A percentile compares a stretch with the other conserved stretches of the same genome.
Conservation (phyloP, 768 basidiomycete species). For the Thelephora aurantiotincta region DNA sequence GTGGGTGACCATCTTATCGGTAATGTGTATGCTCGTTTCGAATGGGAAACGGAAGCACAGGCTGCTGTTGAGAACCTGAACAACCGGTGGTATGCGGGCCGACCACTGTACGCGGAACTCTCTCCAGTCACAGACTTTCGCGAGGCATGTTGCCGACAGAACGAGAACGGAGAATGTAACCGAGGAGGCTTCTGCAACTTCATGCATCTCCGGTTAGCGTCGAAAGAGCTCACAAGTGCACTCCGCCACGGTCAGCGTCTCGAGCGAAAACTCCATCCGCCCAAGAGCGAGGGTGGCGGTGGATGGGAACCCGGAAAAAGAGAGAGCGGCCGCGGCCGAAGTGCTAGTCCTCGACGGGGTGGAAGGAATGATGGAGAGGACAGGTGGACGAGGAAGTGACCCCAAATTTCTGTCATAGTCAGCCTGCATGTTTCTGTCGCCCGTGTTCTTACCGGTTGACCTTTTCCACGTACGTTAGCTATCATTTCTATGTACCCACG, state of each 20-base stretch:
- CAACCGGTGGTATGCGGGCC: slow-evolving; percentile 95
- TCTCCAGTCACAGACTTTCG: slow-evolving; percentile 98
- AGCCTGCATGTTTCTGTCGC: background rate
- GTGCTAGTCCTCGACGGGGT: slow-evolving; percentile 61
- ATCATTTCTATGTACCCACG: no score
- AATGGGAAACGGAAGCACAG: slow-evolving; percentile 97
- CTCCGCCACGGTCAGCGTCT: slow-evolving; percentile 73
- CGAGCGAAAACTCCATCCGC: slow-evolving; percentile 64
- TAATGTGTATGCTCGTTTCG: slow-evolving; percentile 95
- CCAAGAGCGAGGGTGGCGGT: slow-evolving; percentile 45
- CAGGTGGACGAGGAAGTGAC: slow-evolving; percentile 29
- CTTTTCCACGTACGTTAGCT: no score
- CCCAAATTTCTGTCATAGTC: background rate
- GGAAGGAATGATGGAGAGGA: slow-evolving; percentile 56
- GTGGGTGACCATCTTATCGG: slow-evolving; percentile 98
- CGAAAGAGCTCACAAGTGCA: slow-evolving; percentile 67
- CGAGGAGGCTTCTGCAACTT: slow-evolving; percentile 99
- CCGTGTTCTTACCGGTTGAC: background rate
- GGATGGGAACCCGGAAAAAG: slow-evolving; percentile 78
- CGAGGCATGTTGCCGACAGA: slow-evolving; percentile 97
- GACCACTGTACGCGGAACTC: slow-evolving; percentile 92
- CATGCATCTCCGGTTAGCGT: slow-evolving; percentile 88
- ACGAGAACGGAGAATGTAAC: slow-evolving; percentile 97
- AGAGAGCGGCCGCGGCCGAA: slow-evolving; percentile 50
- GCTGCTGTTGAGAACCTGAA: slow-evolving; percentile 87